Evolutionary conservation across 176 grass and related monocot genomes (phyloP), one percentile per base, ranked within the genome.

Genomic region (Aegilops tauschii): DNA sequence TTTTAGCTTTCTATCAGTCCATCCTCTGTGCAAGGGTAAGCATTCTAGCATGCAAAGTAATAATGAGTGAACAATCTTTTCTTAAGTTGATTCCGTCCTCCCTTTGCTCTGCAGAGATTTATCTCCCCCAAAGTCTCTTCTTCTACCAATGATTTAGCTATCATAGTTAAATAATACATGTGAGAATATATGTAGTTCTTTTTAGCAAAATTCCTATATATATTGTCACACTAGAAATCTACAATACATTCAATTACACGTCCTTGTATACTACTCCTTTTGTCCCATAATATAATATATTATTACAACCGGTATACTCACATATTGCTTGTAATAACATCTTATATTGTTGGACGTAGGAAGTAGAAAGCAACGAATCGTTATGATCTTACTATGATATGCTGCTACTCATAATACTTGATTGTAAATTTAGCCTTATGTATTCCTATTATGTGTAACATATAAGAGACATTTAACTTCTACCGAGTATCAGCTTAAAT

Each of bases 301-400:
- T 50, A 14, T 50, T 52, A 54, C 50, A 54, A 54, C 50, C 16
- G 50, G 50, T 18, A 54, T 54, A 18, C 50, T 54, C 50, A 54
- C 50, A 54, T 54, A 54, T 54, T 54, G 50, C 50, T 52, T 54
- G 50, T 54, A 54, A 54, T 54, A 54, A 54, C 50, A 54, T 54
- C 50, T 54, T 54, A 54, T 54, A 18, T 54, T 54, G 50, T 54
- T 5, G 50, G 16, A 54, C 1, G 16, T 18, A 54, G 16, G 50
- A 54, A 17, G 5, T 54, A 65, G 18, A 74, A 49, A 61, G n/a
- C 23, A 39, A 17, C 58, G 8, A 52, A 61, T 76, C 29, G 7
- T 59, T 84, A 78, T 35, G 69, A 76, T 87, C 28, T 73, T 74
- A 44, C 14, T 80, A 27, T 82, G 85, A 64, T 25, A 84, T 64